A percentile compares a stretch with the other conserved stretches of the same genome.
Evolutionary conservation across 371 early-diverging fungal genomes (phyloP).

Genomic region (Blakeslea trispora): DNA sequence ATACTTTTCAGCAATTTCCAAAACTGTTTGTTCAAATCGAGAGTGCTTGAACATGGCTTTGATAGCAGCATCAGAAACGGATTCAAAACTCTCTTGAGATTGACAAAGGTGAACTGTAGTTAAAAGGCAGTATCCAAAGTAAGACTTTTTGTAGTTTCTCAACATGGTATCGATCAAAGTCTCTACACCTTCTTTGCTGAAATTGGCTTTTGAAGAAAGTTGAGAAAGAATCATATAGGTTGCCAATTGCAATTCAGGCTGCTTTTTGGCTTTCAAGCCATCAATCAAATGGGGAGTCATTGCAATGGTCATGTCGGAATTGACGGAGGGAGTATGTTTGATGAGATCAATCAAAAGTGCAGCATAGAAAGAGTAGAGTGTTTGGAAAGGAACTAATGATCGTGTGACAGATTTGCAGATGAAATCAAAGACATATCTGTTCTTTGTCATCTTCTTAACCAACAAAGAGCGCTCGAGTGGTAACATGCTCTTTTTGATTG

Average conservation of each 20-base stretch:
- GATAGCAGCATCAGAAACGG: constrained; percentile 46
- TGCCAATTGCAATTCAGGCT: constrained; percentile 60
- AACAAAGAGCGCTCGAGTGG: constrained; percentile 66
- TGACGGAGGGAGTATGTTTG: constrained; percentile 47
- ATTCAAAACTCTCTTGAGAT: constrained; percentile 56
- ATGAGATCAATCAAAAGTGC: constrained; percentile 65
- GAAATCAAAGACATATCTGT: constrained; percentile 66
- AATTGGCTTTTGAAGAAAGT: constrained; percentile 53
- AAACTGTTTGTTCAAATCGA: constrained; percentile 34
- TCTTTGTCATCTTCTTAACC: constrained; percentile 59
- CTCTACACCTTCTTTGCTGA: constrained; percentile 53
- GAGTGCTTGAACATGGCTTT: constrained; percentile 35
- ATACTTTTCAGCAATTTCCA: constrained; percentile 54
- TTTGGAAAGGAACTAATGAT: constrained; percentile 49
- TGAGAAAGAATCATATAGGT: constrained; percentile 73
- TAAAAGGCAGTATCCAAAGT: constrained; percentile 51
- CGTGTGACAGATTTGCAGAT: constrained; percentile 61
- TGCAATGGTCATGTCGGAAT: constrained; percentile 46
- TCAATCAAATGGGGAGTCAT: constrained; percentile 65
- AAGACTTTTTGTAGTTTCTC: constrained; percentile 29
- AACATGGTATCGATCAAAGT: constrained; percentile 51
- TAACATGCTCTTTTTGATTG: constrained; percentile 58
- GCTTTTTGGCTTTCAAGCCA: constrained; percentile 45
- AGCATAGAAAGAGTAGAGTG: constrained; percentile 69
- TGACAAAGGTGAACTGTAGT: constrained; percentile 69